phyloP scores from a whole-genome alignment of 768 basidiomycete genomes.

The Clavaria fumosa region DNA sequence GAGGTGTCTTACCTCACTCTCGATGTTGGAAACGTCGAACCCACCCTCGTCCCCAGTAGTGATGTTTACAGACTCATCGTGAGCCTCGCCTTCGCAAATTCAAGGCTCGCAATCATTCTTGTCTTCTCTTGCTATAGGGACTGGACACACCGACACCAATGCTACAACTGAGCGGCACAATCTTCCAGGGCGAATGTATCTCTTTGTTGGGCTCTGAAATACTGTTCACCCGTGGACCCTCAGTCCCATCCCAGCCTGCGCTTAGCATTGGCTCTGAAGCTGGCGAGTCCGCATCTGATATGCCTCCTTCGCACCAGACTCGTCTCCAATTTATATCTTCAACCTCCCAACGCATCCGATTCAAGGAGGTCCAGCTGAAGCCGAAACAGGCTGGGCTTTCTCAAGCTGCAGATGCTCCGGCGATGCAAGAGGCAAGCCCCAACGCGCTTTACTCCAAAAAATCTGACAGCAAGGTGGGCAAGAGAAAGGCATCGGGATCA shows the following conservation, averaged over 20 bases:
- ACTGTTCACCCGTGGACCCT: conserved; percentile 44
- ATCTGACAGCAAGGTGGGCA: no score
- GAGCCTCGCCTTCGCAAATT: conserved; percentile 14
- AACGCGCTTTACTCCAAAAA: no score
- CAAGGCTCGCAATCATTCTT: background rate
- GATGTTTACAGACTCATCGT: conserved; percentile 63
- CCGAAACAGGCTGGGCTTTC: conserved; percentile 19
- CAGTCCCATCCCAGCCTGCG: background rate
- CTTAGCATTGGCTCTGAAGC: conserved; percentile 18
- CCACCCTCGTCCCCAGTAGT: conserved; percentile 58
- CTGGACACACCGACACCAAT: conserved; percentile 66
- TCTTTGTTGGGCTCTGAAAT: conserved; percentile 60
- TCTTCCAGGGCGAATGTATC: conserved; percentile 57
- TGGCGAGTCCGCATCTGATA: no score
- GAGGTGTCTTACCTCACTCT: conserved; percentile 56
- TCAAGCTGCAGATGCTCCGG: no score
- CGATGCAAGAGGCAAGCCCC: no score
- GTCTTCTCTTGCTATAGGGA: conserved; percentile 28
- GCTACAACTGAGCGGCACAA: conserved; percentile 60
- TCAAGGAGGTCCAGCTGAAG: conserved; percentile 51
- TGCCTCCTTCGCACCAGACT: no score
- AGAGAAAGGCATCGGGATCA: no score
- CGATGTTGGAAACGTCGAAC: conserved; percentile 58
- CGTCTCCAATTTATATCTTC: no score
- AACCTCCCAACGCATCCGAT: conserved; percentile 55